These are phyloP conservation scores for Ophiostoma populinum DNA, from an alignment of 2,329 filamentous ascomycete genomes.

Conservation along the genomic window DNA sequence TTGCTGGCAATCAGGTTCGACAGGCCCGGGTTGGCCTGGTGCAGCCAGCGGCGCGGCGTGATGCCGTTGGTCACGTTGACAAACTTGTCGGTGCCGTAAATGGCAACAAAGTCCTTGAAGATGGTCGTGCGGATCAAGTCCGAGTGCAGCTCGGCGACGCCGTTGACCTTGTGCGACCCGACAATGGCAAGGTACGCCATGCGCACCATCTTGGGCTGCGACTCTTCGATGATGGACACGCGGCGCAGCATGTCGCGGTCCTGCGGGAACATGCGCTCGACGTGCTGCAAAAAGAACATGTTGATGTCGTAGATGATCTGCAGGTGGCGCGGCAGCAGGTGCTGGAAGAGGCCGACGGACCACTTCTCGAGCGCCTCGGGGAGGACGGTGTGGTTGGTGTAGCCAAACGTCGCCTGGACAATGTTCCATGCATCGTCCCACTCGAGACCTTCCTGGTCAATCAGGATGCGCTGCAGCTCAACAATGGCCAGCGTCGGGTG, in stretches of 20 bases:
- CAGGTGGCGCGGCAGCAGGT: conserved; percentile 81
- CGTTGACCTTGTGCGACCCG: conserved; percentile 97
- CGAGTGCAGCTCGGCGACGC: conserved; percentile 92
- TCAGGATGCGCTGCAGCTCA: conserved; percentile 80
- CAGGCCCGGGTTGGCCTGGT: conserved; percentile 87
- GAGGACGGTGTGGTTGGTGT: conserved; percentile 96
- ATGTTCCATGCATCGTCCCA: conserved; percentile 90
- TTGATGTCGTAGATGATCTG: conserved; percentile 99
- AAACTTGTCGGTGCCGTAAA: conserved; percentile 94
- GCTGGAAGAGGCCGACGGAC: conserved; percentile 83
- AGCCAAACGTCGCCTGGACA: conserved; percentile 66
- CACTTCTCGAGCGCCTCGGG: conserved; percentile 97
- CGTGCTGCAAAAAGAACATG: conserved; percentile 73
- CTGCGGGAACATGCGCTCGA: conserved; percentile 80
- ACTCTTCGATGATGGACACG: conserved; percentile 97
- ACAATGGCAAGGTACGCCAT: conserved; percentile 95
- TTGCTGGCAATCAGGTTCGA: conserved; percentile 88
- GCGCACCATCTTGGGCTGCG: conserved; percentile 90
- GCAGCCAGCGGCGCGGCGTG: conserved; percentile 86
- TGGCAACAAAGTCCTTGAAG: conserved; percentile 93
- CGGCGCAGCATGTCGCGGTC: conserved; percentile 70
- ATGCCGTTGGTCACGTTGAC: conserved; percentile 98
- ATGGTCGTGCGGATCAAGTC: conserved; percentile 98
- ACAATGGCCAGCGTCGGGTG: conserved; percentile 94
- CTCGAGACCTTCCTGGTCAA: conserved; percentile 77